These are phyloP conservation scores for Tremellales sp. DNA, from an alignment of 1,284 basidiomycete species.

Conservation along the genomic window DNA sequence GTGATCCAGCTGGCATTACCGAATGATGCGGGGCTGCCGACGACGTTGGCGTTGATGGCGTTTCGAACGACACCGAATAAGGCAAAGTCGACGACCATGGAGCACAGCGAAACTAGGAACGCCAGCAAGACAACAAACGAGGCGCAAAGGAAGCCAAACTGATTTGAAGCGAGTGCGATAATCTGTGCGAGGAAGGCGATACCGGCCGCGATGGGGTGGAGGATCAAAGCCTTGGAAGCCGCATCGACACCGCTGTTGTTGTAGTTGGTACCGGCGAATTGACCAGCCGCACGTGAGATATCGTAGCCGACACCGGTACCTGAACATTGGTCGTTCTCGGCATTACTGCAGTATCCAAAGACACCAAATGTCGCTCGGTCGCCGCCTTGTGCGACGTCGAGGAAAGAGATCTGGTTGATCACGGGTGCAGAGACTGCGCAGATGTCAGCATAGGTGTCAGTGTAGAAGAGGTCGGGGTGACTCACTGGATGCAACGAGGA, in stretches of 20 bases:
- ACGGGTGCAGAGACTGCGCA: conserved; percentile 41
- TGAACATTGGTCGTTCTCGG: conserved; percentile 15
- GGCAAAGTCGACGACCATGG: conserved; percentile 42
- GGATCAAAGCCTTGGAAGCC: conserved; percentile 38
- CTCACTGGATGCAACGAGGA: conserved; percentile 34
- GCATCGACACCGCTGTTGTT: conserved; percentile 15
- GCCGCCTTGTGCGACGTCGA: conserved; percentile 21
- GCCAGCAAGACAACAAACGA: conserved; percentile 35
- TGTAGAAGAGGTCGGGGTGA: conserved; percentile 6
- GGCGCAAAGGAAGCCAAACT: conserved; percentile 43
- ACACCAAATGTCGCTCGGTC: conserved; percentile 28
- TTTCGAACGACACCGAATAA: conserved; percentile 31
- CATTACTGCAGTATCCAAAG: conserved; percentile 35
- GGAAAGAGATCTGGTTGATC: conserved; percentile 30
- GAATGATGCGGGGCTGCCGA: conserved; percentile 14
- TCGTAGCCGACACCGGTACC: conserved; percentile 24
- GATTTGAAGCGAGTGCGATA: conserved; percentile 35
- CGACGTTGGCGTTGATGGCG: conserved; percentile 27
- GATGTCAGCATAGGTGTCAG: not conserved
- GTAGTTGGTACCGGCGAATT: conserved; percentile 10
- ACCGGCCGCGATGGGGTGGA: conserved; percentile 42
- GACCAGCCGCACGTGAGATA: conserved; percentile 18
- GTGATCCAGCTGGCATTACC: conserved; percentile 39
- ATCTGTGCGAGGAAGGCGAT: conserved; percentile 39
- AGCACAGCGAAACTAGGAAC: conserved; percentile 40